These are phyloP conservation scores for Fusarium illudens DNA, from an alignment of 2,329 filamentous ascomycete species.

Conservation along the genomic window DNA sequence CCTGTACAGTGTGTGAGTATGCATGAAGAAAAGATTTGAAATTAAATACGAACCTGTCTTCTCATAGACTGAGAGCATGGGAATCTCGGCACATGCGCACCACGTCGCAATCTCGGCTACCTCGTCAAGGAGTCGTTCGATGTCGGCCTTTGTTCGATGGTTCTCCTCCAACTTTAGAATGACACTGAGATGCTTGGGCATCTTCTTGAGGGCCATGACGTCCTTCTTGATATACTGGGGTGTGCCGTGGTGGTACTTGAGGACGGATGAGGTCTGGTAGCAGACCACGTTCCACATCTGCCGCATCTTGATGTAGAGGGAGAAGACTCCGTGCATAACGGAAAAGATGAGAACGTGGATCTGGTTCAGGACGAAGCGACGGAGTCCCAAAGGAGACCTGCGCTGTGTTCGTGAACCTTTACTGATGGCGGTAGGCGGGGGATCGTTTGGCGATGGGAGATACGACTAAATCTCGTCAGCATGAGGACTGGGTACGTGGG, in stretches of 20 bases:
- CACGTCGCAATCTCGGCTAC: conserved; percentile 91
- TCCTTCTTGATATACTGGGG: conserved; percentile 92
- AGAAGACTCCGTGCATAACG: conserved; percentile 82
- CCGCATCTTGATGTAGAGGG: conserved; percentile 83
- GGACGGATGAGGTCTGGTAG: conserved; percentile 79
- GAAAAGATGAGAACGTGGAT: conserved; percentile 74
- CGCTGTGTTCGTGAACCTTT: conserved; percentile 38
- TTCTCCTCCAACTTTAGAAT: conserved; percentile 79
- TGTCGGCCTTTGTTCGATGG: conserved; percentile 72
- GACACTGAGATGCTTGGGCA: conserved; percentile 88
- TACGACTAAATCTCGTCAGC: conserved; percentile 43
- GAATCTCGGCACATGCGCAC: conserved; percentile 90
- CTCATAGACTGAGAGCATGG: conserved; percentile 90
- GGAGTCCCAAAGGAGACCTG: conserved; percentile 62
- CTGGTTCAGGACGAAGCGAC: conserved; percentile 68
- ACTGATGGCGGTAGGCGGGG: conserved; percentile 37
- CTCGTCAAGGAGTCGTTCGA: conserved; percentile 88
- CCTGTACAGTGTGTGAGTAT: conserved; percentile 59
- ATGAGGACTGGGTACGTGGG: neutral
- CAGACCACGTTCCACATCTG: conserved; percentile 81
- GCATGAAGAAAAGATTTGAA: neutral
- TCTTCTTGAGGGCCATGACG: conserved; percentile 74
- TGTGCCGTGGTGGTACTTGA: conserved; percentile 95
- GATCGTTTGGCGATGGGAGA: conserved; percentile 48
- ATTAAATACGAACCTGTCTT: conserved; percentile 71